Evolutionary conservation across 2,329 filamentous ascomycete species (phyloP).

Genomic region (Domatiomyces catenatus): DNA sequence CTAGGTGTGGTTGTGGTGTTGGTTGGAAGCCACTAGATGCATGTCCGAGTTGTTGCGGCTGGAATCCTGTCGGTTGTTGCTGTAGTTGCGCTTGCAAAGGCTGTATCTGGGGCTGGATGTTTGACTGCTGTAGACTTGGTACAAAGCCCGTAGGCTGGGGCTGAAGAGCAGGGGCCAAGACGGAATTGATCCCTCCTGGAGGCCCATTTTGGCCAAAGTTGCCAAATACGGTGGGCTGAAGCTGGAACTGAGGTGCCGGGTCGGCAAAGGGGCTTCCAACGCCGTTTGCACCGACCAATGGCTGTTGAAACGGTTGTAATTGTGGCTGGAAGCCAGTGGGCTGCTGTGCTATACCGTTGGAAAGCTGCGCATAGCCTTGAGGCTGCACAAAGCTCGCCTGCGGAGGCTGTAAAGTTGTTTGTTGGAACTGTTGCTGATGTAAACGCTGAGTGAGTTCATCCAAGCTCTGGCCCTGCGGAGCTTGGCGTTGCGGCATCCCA

Average conservation of each 20-base stretch:
- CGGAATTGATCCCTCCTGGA: constrained; percentile 33
- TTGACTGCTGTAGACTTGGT: constrained; percentile 30
- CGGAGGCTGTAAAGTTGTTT: constrained; percentile 42
- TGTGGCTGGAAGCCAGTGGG: constrained; percentile 36
- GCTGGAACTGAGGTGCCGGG: constrained; percentile 33
- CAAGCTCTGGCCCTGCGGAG: constrained; percentile 60
- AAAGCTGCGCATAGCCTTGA: constrained; percentile 22
- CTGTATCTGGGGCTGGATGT: constrained; percentile 18
- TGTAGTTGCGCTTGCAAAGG: constrained; percentile 24
- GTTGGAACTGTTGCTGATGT: constrained; percentile 42
- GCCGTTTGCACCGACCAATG: constrained; percentile 33
- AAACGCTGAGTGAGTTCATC: constrained; percentile 52
- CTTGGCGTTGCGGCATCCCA: constrained; percentile 49
- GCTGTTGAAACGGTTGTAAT: constrained; percentile 39
- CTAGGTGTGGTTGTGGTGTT: constrained; percentile 12
- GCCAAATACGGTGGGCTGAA: constrained; percentile 40
- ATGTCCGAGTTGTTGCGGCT: constrained; percentile 26
- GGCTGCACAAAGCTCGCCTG: constrained; percentile 44
- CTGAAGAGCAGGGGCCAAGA: constrained; percentile 39
- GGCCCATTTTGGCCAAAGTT: constrained; percentile 34
- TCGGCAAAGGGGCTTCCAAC: constrained; percentile 38
- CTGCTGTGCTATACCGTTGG: constrained; percentile 29
- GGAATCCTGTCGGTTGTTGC: constrained; percentile 50
- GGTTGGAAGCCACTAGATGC: constrained; percentile 26
- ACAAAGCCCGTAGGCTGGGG: constrained; percentile 32